Percentiles rank a stretch among this genome's conserved stretches.
Conservation (phyloP, 306 rosid genomes). For the Begonia loranthoides region DNA sequence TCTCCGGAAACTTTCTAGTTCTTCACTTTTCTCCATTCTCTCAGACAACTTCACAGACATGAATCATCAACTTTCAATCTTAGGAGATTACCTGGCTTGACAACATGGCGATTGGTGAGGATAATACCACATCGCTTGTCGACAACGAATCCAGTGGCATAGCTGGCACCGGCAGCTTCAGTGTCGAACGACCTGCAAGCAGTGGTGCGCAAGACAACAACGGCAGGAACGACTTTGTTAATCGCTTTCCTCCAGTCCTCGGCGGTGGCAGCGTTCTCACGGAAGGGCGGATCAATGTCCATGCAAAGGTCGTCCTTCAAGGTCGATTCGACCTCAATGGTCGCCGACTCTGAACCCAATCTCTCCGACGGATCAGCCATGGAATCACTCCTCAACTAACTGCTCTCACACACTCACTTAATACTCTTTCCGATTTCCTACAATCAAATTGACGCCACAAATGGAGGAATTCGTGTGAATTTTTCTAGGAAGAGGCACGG, state of each 20-base stretch:
- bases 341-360: slow-evolving; percentile 52
- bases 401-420: no score
- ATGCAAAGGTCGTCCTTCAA: slow-evolving; percentile 45
- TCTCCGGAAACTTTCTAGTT: no score
- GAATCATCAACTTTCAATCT: no score
- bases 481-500: no score
- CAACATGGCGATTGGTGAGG: slow-evolving; percentile 94
- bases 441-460: no score
- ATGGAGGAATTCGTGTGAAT: no score
- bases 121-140: slow-evolving; percentile 89
- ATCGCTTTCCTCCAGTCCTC: slow-evolving; percentile 92
- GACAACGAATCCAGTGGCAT: slow-evolving; percentile 85
- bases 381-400: background rate
- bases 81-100: slow-evolving; percentile 54
- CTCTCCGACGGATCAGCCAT: slow-evolving; percentile 58
- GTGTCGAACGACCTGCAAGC: slow-evolving; percentile 89
- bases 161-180: slow-evolving; percentile 79
- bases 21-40: no score
- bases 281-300: slow-evolving; percentile 78
- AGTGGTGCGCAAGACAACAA: slow-evolving; percentile 69
- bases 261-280: slow-evolving; percentile 57
- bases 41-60: no score
- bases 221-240: slow-evolving; percentile 75
- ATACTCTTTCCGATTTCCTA: no score
- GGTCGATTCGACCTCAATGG: slow-evolving; percentile 21